Base-by-base conservation (phyloP, 768 basidiomycete genomes). In the Candolleomyces aberdarensis region DNA sequence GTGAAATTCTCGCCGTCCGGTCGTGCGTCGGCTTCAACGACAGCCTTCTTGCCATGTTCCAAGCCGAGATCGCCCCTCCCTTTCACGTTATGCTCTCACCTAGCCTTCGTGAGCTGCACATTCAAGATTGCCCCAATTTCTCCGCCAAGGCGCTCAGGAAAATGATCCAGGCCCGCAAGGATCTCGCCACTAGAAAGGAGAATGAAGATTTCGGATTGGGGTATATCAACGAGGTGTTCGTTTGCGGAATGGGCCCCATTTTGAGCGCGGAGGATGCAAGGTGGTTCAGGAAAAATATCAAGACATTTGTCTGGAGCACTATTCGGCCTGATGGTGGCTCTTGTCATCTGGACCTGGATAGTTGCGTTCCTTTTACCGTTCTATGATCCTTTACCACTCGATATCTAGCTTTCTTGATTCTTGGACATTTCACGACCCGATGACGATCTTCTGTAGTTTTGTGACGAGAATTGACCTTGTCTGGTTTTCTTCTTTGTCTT, bases 51-150 rank as follows among this genome's bases (percentile, higher is more conserved):
- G 47, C 29, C 43, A 56, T 63, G 56, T 54, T 67, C 32, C 55
- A 56, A 32, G 60, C 56, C 14, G 59, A 60, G 50, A 56, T 58
- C 19, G 39, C 46, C 26, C 57, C 52, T 13, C 57, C 57, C 20
- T 61, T 17, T 46, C 57, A 53, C 57, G 57, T 56, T 22, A 56
- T 56, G 54, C 54, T 58, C 47, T 55, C 56, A 13, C 52, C 57
- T 13, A 63, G 64, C 56, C 47, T 67, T 10, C 66, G 64, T 11
- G 64, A 64, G 48, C 57, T 67, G 11, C 64, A 67, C 52, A 22
- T 67, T 31, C 60, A 65, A 31, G 63, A 67, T 44, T 67, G 66
- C 32, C 51, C 46, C 11, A 64, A 67, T 31, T 65, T 65, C 59
- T 55, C 64, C n/a, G 62, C 63, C 14, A 15, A n/a, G 3, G 66